Conservation (phyloP, 202 grass and related monocot species). For the Hordeum pubiflorum region DNA sequence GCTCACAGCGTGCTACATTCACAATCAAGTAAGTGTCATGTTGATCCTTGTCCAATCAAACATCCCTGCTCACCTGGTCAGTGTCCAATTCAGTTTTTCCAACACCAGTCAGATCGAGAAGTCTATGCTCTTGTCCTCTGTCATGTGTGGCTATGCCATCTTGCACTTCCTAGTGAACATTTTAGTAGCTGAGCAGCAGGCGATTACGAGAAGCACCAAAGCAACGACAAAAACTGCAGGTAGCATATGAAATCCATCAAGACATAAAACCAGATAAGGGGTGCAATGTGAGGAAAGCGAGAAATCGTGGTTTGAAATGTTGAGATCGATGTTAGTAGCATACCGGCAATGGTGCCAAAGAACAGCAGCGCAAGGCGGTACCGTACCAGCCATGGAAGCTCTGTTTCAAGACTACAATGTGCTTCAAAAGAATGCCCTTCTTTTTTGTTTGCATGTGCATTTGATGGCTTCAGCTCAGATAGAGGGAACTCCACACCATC, state of each 20-base stretch:
- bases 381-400: conserved; percentile 49
- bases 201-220: conserved; percentile 19
- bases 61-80: conserved; percentile 18
- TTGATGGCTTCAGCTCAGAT: conserved; percentile 43
- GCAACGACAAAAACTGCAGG: conserved; percentile 25
- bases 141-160: conserved; percentile 15
- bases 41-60: neutral
- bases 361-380: conserved; percentile 50
- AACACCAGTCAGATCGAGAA: neutral
- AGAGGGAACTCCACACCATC: conserved; percentile 51
- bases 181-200: conserved; percentile 12
- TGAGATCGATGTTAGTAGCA: neutral
- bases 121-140: neutral
- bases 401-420: conserved; percentile 48
- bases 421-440: conserved; percentile 9
- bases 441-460: neutral
- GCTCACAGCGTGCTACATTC: conserved; percentile 3
- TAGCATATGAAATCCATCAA: neutral
- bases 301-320: neutral
- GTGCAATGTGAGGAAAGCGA: neutral
- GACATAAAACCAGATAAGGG: neutral
- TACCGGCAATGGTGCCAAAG: conserved; percentile 50
- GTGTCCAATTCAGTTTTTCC: conserved; percentile 4
- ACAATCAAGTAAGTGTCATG: neutral
- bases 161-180: conserved; percentile 26